Percentiles rank a stretch among this genome's conserved stretches.
Conservation (phyloP, 2,329 filamentous ascomycete species). For the Botrytis porri region DNA sequence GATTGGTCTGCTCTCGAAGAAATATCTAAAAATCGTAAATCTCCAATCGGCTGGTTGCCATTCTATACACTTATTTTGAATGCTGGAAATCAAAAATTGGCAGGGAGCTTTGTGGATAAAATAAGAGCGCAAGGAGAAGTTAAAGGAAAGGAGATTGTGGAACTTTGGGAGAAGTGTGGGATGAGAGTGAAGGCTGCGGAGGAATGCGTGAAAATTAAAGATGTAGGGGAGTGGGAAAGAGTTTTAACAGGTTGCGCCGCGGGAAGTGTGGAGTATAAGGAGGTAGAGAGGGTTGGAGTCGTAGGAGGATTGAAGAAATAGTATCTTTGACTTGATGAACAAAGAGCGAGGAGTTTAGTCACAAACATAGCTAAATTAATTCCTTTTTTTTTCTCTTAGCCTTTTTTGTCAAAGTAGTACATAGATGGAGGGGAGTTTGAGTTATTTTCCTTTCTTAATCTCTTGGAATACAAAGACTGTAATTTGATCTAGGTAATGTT, state of each 20-base stretch:
- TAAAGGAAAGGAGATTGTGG: constrained; percentile 59
- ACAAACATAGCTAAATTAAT: neutral
- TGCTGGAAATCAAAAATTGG: constrained; percentile 86
- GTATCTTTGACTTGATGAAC: neutral
- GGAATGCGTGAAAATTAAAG: constrained; percentile 80
- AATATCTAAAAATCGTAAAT: constrained; percentile 71
- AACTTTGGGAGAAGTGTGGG: constrained; percentile 97
- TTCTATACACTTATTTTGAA: constrained; percentile 88
- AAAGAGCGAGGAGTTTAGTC: neutral
- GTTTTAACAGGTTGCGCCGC: constrained; percentile 72
- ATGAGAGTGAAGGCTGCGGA: constrained; percentile 85
- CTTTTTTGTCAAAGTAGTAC: neutral
- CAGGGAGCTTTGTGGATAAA: constrained; percentile 91
- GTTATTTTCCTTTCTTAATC: neutral
- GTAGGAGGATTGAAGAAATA: constrained; percentile 50
- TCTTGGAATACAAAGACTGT: neutral
- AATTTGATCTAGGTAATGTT: neutral
- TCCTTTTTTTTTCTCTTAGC: neutral
- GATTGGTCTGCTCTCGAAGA: constrained; percentile 95
- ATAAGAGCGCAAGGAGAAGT: constrained; percentile 89
- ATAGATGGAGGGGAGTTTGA: neutral
- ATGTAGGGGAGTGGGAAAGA: constrained; percentile 70
- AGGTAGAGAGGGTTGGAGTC: constrained; percentile 77
- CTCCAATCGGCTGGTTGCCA: constrained; percentile 92
- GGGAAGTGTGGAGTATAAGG: constrained; percentile 62